Base-by-base conservation (phyloP, 768 basidiomycete genomes). In the Pleurotus salmoneostramineus region DNA sequence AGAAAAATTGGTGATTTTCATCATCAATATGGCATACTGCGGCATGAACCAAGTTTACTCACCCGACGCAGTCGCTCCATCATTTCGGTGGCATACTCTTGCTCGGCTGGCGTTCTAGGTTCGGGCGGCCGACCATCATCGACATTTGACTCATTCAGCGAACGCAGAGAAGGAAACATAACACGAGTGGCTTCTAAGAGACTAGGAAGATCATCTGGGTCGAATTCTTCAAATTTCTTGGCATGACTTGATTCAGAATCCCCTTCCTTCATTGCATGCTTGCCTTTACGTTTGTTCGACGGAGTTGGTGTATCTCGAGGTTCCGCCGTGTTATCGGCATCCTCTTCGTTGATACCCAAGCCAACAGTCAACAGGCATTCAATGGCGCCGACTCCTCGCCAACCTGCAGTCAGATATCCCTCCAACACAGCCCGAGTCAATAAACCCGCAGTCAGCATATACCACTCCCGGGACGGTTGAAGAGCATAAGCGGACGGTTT, bases 371-470 rank as follows among this genome's bases (percentile, higher is more conserved):
- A 71, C 56, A 95, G 70, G 59, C 87, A 83, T 64, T 91, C 87
- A 7, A 85, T 79, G 4, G 87, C 84, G 40, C 84, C 81, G 0
- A 81, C 72, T 0, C 93, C 91, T 32, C 78, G 80, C 93, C 93
- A 95, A 0, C 88, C 87, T 7, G 84, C 87, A 1, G 84, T 85
- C 46, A 94, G 77, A 66, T 94, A 95, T 0, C 93, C 93, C 65
- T 95, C 91, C 52, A 95, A 71, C 15, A 85, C 88, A 0, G 91
- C 91, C n/a, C 92, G 82, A 4, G 91, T 91, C 32, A 93, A 74
- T 21, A 95, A 73, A 1, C 89, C 86, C 0, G 83, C 83, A 12
- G 93, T 76, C 10, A 95, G 77, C 71, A 88, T 78, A 69, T 93
- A 95, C 93, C 93, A 95, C 61, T 85, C 84, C 27, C 81, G 73